A percentile compares a stretch with the other conserved stretches of the same genome.
Evolutionary conservation across 768 basidiomycete genomes (phyloP).

Genomic region (Hygrophorus russula): DNA sequence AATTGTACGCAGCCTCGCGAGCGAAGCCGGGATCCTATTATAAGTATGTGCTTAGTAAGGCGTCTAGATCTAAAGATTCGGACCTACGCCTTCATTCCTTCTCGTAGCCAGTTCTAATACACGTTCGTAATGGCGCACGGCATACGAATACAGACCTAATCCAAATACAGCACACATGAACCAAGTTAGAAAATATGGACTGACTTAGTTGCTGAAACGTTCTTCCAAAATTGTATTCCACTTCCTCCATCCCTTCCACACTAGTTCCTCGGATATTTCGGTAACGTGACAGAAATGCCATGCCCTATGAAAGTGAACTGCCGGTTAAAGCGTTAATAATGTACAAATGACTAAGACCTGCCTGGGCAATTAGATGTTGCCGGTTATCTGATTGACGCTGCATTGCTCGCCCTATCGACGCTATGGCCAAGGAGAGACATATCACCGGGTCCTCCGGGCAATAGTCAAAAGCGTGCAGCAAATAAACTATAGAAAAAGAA

Average conservation of each 20-base stretch:
- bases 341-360: constrained; percentile 5
- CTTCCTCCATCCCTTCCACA: constrained; percentile 46
- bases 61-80: not conserved
- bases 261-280: constrained; percentile 44
- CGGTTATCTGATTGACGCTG: constrained; percentile 91
- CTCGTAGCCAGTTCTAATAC: constrained; percentile 55
- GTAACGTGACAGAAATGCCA: constrained; percentile 81
- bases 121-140: constrained; percentile 74
- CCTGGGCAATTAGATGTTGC: constrained; percentile 77
- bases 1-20: constrained; percentile 79
- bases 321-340: not conserved
- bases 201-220: constrained; percentile 83
- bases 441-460: constrained; percentile 77
- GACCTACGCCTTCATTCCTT: constrained; percentile 20
- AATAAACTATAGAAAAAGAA: constrained; percentile 49
- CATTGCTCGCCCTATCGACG: constrained; percentile 85
- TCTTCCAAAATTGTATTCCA: constrained; percentile 89
- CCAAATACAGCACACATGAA: not conserved
- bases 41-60: not conserved
- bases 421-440: constrained; percentile 71
- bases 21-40: constrained; percentile 41
- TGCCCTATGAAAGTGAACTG: constrained; percentile 33
- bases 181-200: not conserved
- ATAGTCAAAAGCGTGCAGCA: constrained; percentile 81
- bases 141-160: constrained; percentile 70